Percentiles rank a stretch among this genome's conserved stretches.
These are phyloP conservation scores for Aspergillus cejpii DNA, from an alignment of 2,329 filamentous ascomycete genomes.

Conservation along the genomic window DNA sequence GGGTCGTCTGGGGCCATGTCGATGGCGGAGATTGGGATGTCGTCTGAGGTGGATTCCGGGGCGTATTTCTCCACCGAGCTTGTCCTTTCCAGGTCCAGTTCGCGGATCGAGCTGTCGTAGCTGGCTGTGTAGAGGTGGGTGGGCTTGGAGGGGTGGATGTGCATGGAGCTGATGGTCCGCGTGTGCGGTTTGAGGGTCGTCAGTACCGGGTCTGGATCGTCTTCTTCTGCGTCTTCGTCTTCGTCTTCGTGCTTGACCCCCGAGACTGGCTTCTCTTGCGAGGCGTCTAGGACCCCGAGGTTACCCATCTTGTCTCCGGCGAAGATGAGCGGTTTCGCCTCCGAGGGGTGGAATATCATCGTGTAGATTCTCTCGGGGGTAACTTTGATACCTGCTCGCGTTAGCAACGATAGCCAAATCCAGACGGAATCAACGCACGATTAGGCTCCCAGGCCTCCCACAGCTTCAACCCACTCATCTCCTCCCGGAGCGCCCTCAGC, in stretches of 20 bases:
- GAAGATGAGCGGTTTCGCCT: conserved; percentile 80
- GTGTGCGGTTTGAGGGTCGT: conserved; percentile 86
- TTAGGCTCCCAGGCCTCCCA: conserved; percentile 81
- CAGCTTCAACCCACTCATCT: conserved; percentile 68
- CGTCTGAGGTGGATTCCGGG: conserved; percentile 60
- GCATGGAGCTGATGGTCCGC: conserved; percentile 78
- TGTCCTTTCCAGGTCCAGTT: conserved; percentile 74
- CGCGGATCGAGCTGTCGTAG: conserved; percentile 87
- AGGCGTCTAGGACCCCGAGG: conserved; percentile 79
- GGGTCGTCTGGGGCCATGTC: conserved; percentile 68
- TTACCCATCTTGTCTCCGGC: conserved; percentile 91
- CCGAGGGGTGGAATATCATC: conserved; percentile 79
- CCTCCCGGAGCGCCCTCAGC: conserved; percentile 63
- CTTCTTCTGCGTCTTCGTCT: conserved; percentile 58
- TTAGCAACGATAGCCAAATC: conserved; percentile 3
- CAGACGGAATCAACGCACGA: conserved; percentile 44
- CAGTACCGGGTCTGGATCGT: conserved; percentile 66
- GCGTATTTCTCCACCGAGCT: conserved; percentile 76
- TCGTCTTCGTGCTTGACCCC: conserved; percentile 52
- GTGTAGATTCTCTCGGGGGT: conserved; percentile 82
- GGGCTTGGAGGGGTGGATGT: conserved; percentile 65
- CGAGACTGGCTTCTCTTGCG: conserved; percentile 42
- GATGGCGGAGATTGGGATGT: conserved; percentile 75
- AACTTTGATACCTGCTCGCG: conserved; percentile 69
- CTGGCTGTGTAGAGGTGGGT: conserved; percentile 77